Evolutionary conservation across 345 rosid genomes (phyloP), one percentile per base, ranked within the genome.

Genomic region (Arabis hirsuta): DNA sequence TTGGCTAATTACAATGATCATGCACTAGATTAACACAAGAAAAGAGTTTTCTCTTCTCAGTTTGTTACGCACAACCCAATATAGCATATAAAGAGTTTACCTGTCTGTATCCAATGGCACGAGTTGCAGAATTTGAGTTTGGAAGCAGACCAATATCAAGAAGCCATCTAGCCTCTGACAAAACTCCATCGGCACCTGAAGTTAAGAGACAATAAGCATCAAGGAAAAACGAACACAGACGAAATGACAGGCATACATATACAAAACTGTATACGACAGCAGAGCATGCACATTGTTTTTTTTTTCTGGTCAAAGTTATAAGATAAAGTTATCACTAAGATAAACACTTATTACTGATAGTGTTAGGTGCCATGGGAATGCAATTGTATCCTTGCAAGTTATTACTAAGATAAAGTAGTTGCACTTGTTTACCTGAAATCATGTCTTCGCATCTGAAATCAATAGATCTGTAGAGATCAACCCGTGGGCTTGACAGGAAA

Each of bases 91-190:
- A 64, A 74, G 71, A 39, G 12, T 19, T 46, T 79, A 90, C 97
- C 81, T 90, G 98, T 84, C 87, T 86, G 58, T 90, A 93, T 55
- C 97, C 98, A 79, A 90, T 89, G 67, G 98, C 97, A 71, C 97
- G 85, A 72, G 96, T 93, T 71, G 98, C 88, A 72, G 97, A 80
- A 61, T 82, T 89, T 52, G 97, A 74, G 81, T 86, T 86, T 67
- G 97, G 98, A 69, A 82, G 90, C 74, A 90, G 88, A 72, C 97
- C 95, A 34, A 32, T 42, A 66, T 93, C 91, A 60, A 93, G 95
- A 75, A 90, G 98, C 90, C 91, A 84, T 78, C 69, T 84, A 44
- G 98, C 98, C 82, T 93, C 95, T 0, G 88, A 62, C 80, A 93
- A 82, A 73, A 93, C 72, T 41, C 98, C 92, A 60, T 81, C 80